Evolutionary conservation across 305 asterid species (phyloP), one percentile per base, ranked within the genome.

Genomic region (Nicotiana rustica): DNA sequence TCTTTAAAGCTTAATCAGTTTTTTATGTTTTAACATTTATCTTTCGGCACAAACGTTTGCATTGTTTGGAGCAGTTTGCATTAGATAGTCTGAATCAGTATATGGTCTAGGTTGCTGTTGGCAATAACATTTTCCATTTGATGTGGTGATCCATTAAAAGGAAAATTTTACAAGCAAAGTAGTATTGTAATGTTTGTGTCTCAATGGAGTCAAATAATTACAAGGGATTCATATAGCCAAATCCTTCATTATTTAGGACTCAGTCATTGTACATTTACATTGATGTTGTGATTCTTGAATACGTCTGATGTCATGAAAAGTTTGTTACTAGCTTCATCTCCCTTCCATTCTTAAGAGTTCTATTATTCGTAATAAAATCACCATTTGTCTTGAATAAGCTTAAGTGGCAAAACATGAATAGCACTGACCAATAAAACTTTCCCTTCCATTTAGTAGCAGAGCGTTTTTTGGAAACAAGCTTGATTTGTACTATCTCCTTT

Each of bases 1-100:
- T 47, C 29, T 59, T 14, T 73, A 62, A 49, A 73, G 41, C 64
- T 73, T 73, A 47, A 29, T 75, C 64, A 52, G 15, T 75, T 25
- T 55, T 75, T 75, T 75, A 15, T 75, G 65, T 52, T 75, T 25
- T 29, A 75, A 75, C 47, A 75, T 52, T 52, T 36, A 52, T 75
- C 65, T 75, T 75, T 75, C 29, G 29, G 29, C 65, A 25, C 25
- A 25, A 73, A 41, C 9, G 7, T 15, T 75, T 52, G 25, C 55
- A 75, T 10, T 75, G 64, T 52, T 75, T 75, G 44, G 64, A 35
- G 29, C 79, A 49, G 79, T 15, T 49, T 52, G 64, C 33, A 52
- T 75, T 25, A 25, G 79, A 25, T 52, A 25, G 31, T 49, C 8
- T 2, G 44, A 25, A 29, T 29, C 25, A 25, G 79, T 52, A 75